A percentile compares a stretch with the other conserved stretches of the same genome.
phyloP scores from a whole-genome alignment of 345 rosid species.

The Barbarea vulgaris region DNA sequence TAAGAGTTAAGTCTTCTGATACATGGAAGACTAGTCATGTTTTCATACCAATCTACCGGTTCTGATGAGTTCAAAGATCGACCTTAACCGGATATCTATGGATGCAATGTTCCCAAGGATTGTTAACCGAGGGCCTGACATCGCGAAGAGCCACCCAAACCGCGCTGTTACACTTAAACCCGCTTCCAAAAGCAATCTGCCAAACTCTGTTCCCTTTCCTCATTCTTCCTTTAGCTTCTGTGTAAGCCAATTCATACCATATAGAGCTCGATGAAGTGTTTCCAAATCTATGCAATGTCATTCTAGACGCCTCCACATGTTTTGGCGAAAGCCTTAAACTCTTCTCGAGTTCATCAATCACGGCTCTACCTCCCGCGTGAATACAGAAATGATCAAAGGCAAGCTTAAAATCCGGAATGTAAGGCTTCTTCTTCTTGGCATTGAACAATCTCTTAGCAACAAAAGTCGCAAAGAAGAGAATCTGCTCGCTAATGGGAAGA shows the following conservation, averaged over 20 bases:
- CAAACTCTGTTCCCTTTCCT: conserved; percentile 71
- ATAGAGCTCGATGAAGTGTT: conserved; percentile 93
- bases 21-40: conserved; percentile 1
- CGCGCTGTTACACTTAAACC: conserved; percentile 91
- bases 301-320: conserved; percentile 81
- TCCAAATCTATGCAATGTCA: conserved; percentile 88
- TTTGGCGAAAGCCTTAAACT: conserved; percentile 68
- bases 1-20: background rate
- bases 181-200: conserved; percentile 93
- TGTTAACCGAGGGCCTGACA: conserved; percentile 53
- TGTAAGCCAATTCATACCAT: conserved; percentile 91
- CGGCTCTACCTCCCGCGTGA: conserved; percentile 86
- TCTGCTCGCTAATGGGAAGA: conserved; percentile 85
- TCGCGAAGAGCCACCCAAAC: conserved; percentile 71
- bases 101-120: conserved; percentile 76
- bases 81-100: conserved; percentile 71
- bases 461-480: conserved; percentile 64
- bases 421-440: conserved; percentile 57
- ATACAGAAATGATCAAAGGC: conserved; percentile 92
- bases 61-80: conserved; percentile 4
- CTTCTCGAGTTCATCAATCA: conserved; percentile 90
- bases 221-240: conserved; percentile 81
- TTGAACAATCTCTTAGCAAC: conserved; percentile 59
- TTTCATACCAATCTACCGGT: background rate
- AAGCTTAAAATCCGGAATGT: conserved; percentile 84